Evolutionary conservation across 495 filamentous ascomycete genomes (phyloP).

Genomic region (Aspergillus leporis): DNA sequence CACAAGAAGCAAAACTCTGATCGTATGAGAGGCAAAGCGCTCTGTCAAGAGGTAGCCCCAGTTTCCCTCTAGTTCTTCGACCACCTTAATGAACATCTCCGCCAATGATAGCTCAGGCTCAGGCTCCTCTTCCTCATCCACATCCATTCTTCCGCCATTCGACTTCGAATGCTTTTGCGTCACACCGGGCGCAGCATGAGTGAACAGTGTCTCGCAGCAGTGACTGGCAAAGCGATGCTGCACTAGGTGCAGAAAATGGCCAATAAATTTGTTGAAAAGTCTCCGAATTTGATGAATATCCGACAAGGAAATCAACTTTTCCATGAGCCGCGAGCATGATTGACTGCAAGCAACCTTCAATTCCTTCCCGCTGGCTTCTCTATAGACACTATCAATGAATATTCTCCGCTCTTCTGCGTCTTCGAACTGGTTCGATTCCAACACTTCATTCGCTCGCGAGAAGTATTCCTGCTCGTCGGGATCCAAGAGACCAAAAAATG

Average conservation of each 20-base stretch:
- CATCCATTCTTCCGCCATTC: slow-evolving; percentile 43
- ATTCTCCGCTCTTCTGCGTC: slow-evolving; percentile 73
- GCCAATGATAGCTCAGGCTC: slow-evolving; percentile 67
- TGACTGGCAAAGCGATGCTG: slow-evolving; percentile 96
- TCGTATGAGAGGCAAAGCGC: slow-evolving; percentile 84
- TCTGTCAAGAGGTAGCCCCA: slow-evolving; percentile 85
- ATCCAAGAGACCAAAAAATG: slow-evolving; percentile 87
- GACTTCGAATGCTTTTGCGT: slow-evolving; percentile 58
- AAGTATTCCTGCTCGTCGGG: slow-evolving; percentile 95
- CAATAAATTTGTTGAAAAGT: slow-evolving; percentile 78
- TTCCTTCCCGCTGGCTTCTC: slow-evolving; percentile 86
- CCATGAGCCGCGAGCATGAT: slow-evolving; percentile 90
- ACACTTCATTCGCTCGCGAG: slow-evolving; percentile 78
- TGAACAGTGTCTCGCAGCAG: slow-evolving; percentile 92
- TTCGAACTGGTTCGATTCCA: slow-evolving; percentile 84
- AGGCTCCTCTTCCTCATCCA: slow-evolving; percentile 30
- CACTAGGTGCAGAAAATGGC: slow-evolving; percentile 85
- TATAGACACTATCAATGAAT: slow-evolving; percentile 83
- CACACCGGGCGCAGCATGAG: slow-evolving; percentile 75
- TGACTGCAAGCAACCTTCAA: slow-evolving; percentile 94
- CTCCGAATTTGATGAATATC: slow-evolving; percentile 78
- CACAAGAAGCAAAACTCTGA: slow-evolving; percentile 81
- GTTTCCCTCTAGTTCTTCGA: slow-evolving; percentile 81
- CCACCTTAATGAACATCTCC: slow-evolving; percentile 74
- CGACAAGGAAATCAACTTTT: slow-evolving; percentile 82